A percentile compares a stretch with the other conserved stretches of the same genome.
phyloP scores from a whole-genome alignment of 2,329 filamentous ascomycete species.

The Nigrograna mackinnonii region DNA sequence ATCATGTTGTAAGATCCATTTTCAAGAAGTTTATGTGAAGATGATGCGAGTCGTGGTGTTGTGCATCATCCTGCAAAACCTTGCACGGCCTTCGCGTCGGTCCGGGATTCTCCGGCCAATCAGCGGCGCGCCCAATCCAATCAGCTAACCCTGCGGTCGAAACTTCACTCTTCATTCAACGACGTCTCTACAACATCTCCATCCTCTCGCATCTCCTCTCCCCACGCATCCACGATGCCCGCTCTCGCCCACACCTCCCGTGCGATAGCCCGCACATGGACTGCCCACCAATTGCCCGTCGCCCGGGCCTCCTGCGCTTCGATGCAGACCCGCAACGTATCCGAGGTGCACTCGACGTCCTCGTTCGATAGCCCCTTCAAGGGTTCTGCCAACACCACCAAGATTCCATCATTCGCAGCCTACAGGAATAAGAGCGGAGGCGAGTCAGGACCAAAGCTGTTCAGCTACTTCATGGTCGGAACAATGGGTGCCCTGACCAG shows the following conservation, averaged over 20 bases:
- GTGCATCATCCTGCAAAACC: slow-evolving; percentile 5
- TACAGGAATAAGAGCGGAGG: slow-evolving; percentile 73
- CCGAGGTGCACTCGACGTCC: slow-evolving; percentile 40
- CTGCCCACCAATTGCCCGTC: slow-evolving; percentile 50
- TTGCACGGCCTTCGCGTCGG: slow-evolving; percentile 5
- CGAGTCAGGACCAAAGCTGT: slow-evolving; percentile 78
- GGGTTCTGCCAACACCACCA: slow-evolving; percentile 54
- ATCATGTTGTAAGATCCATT: too few species aligned
- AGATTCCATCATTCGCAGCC: slow-evolving; percentile 87
- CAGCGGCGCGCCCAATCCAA: slow-evolving; percentile 13
- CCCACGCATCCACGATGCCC: slow-evolving; percentile 49
- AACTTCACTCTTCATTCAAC: slow-evolving; percentile 13
- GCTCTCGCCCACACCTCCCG: slow-evolving; percentile 51
- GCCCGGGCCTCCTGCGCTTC: slow-evolving; percentile 48
- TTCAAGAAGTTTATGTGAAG: too few species aligned
- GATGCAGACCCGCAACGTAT: slow-evolving; percentile 48
- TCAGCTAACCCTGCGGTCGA: slow-evolving; percentile 6
- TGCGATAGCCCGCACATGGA: slow-evolving; percentile 51
- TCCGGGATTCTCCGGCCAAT: slow-evolving; percentile 18
- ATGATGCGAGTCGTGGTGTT: too few species aligned
- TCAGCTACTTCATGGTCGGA: slow-evolving; percentile 98
- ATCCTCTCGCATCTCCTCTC: slow-evolving; percentile 19
- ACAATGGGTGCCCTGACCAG: slow-evolving; percentile 90
- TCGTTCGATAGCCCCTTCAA: slow-evolving; percentile 61
- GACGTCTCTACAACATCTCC: slow-evolving; percentile 22